Evolutionary conservation across 163 green algal genomes (phyloP), one percentile per base, ranked within the genome.

Genomic region (Prototheca wickerhamii): DNA sequence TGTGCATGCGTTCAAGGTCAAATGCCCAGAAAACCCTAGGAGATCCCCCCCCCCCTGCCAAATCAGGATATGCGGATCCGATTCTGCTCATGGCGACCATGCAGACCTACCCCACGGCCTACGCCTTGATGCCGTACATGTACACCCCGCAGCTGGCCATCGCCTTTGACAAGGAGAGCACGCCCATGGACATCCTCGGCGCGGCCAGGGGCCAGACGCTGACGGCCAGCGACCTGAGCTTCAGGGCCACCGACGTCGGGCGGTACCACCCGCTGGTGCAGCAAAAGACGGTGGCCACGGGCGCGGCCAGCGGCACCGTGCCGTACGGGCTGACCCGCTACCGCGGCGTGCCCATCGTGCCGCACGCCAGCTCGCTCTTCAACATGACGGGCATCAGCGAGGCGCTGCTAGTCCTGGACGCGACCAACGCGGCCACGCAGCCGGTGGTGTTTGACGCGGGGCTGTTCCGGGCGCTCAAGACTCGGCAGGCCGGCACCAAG

Each of bases 271-370:
- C 72, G 7, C 58, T 76, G 2, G 54, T 79, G 20, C 59, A 76
- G 26, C 74, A 78, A 15, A 79, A 79, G 64, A 17, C 21, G 7
- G 31, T 79, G 54, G 21, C 37, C 21, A 81, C 74, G 20, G 74
- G 74, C 26, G 55, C 20, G 17, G 28, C 28, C 25, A 51, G 63
- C 40, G 58, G 60, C 7, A 50, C 60, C 23, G 29, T 60, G 21
- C 66, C 66, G 25, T 44, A 70, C 30, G 6, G 26, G n/a, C 30
- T 64, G 43, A 32, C 23, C 3, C 4, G 53, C 29, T 72, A 70
- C 63, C 35, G 56, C 7, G 59, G 59, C 4, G 20, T 70, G 3
- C 26, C 56, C 4, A 69, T 59, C 7, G 4, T 42, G 23, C 4
- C 21, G 6, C 43, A 59, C 58, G 15, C 58, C 2, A 20, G 8